Base-by-base conservation (phyloP, 371 early-diverging fungal genomes). In the Ordospora pajunii region DNA sequence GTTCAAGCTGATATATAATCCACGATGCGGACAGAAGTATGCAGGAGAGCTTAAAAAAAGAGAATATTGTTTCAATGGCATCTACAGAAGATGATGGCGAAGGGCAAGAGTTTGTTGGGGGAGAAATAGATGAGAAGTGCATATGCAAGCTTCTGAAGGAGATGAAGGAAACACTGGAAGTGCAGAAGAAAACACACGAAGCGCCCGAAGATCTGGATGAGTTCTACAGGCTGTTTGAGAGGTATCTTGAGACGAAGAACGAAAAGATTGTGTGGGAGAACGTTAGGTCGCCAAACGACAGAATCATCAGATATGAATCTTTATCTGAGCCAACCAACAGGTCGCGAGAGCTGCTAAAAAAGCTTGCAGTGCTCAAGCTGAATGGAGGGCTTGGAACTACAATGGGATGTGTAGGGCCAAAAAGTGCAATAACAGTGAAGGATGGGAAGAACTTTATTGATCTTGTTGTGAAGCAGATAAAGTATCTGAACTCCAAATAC, bases 401-500 rank as follows among this genome's bases (percentile, higher is more conserved):
- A 53, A 98, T 98, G 99, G 99, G 98, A 37, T 95, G 94, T 81
- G 91, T 93, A 70, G 98, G 97, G n/a, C 98, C 98, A 70, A 98
- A 98, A 86, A 82, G 86, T 70, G 96, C 93, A 46, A 97, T 98
- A 81, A 93, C 95, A 86, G 95, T 98, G 27, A 90, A 93, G 80
- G 94, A 95, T 80, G 91, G 92, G 32, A 90, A 93, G 90, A 95
- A 96, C 73, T 97, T 98, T 85, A 89, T 98, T 75, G 97, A 98
- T 84, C 87, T 98, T 71, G 92, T 92, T 71, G 96, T 94, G 58
- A 91, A 93, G 80, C 99, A 98, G 86, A 91, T 98, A 79, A 95
- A 95, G 88, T 90, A 93, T 82, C 84, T 96, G 72, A 95, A 96
- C 88, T 88, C 88, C 77, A 87, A 88, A 64, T 88, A 92, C 85